Conservation (phyloP, 768 basidiomycete genomes). For the Boletus reticuloceps region DNA sequence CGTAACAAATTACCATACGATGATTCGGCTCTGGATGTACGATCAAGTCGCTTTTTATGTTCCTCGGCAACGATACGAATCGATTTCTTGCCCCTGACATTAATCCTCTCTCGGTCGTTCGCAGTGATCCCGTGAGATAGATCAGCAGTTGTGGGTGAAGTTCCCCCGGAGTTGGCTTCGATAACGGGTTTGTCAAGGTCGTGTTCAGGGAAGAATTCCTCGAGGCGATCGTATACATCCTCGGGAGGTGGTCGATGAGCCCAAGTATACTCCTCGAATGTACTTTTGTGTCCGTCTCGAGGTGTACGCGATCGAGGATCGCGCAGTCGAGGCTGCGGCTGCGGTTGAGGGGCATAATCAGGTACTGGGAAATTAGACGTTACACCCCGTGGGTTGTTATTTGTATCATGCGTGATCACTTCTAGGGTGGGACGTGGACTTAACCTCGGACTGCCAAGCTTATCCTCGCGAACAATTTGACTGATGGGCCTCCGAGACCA, state of each 20-base stretch:
- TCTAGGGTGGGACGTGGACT: conserved; percentile 31
- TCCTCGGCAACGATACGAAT: conserved; percentile 92
- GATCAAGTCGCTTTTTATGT: conserved; percentile 73
- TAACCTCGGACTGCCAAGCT: conserved; percentile 12
- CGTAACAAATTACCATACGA: conserved; percentile 55
- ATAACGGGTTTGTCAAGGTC: conserved; percentile 96
- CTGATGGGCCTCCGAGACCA: conserved; percentile 34
- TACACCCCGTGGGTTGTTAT: conserved; percentile 12
- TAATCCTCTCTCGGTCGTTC: conserved; percentile 36
- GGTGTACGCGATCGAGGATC: conserved; percentile 25
- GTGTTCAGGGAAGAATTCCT: conserved; percentile 94
- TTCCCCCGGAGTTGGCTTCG: conserved; percentile 77
- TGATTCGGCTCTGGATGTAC: conserved; percentile 60
- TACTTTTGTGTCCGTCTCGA: conserved; percentile 35
- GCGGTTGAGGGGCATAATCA: conserved; percentile 14
- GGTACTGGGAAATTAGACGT: conserved; percentile 21
- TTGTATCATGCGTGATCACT: conserved; percentile 26
- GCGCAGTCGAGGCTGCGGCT: conserved; percentile 14
- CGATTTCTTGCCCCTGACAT: conserved; percentile 75
- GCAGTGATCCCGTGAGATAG: conserved; percentile 38
- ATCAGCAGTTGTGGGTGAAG: conserved; percentile 70
- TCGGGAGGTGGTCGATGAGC: conserved; percentile 89
- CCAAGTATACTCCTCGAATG: conserved; percentile 78
- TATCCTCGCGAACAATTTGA: conserved; percentile 25
- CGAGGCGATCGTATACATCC: conserved; percentile 88